Evolutionary conservation across 768 basidiomycete species (phyloP), one percentile per base, ranked within the genome.

Genomic region (Suillus fuscotomentosus): DNA sequence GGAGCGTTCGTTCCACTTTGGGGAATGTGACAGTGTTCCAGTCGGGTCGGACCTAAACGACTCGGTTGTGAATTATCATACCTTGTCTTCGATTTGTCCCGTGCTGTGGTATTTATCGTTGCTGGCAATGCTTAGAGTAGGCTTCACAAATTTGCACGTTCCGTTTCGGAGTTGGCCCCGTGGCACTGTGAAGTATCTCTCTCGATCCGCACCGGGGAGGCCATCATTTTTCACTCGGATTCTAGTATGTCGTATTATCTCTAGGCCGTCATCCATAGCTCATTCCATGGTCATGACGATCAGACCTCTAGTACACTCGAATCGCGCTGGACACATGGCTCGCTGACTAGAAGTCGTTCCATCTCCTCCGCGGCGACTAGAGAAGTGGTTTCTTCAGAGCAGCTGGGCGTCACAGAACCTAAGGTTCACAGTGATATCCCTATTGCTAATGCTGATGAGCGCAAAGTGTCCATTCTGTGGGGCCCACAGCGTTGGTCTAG

Each of bases 381-480:
- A 4, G 20, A 66, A 17, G 42, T 63, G 10, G 45, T 72, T 69
- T 41, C 71, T 70, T 63, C 80, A 69, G 43, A 74, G 62, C 64
- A 79, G 55, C 66, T 77, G 8, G 75, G 74, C 51, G 38, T 61
- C 54, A 68, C 69, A 22, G 63, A 69, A 14, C 69, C 63, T 14
- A 60, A 41, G 3, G 62, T 57, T 3, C 66, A 47, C 41, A 62
- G 64, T 5, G 80, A 84, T 70, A 70, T 86, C 8, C 87, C 87
- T 5, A 81, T 83, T 60, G 77, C 83, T 41, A 87, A 81, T 63
- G 80, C 81, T 56, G 87, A 88, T 65, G 86, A 84, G 22, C 76
- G 75, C 11, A 85, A 88, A 67, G 86, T 94, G 3, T 82, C 86
- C 9, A 78, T 95, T 42, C 84, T 89, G 6, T 95, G 93, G 91